Conservation (phyloP, 371 early-diverging fungal genomes). For the Parasitella parasitica region DNA sequence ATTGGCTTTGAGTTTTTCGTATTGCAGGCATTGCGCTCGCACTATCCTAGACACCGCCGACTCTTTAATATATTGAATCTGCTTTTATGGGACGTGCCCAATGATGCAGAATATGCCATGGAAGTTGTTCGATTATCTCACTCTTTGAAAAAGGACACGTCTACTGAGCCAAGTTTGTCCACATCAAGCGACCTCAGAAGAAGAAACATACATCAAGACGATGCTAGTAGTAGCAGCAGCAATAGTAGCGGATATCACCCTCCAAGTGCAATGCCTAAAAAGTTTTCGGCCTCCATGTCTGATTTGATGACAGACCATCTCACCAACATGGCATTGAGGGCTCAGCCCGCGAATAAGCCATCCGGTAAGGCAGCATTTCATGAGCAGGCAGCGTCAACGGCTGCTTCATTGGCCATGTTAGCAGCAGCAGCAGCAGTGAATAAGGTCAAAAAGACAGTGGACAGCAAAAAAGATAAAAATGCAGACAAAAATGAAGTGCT, state of each 20-base stretch:
- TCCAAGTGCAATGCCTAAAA: neutral
- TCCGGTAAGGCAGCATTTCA: conserved; percentile 6
- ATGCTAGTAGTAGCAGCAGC: neutral
- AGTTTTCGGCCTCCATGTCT: conserved; percentile 10
- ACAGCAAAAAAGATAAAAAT: conserved; percentile 10
- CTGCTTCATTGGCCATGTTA: conserved; percentile 31
- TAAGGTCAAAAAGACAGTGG: conserved; percentile 20
- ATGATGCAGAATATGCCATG: conserved; percentile 49
- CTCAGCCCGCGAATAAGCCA: neutral
- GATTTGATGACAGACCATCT: neutral
- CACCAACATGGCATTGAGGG: neutral
- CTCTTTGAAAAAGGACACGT: neutral
- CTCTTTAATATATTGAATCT: conserved; percentile 45
- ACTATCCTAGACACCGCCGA: conserved; percentile 45
- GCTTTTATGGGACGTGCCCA: conserved; percentile 47
- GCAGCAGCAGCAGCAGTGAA: conserved; percentile 30
- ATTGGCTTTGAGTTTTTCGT: conserved; percentile 50
- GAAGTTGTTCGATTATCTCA: conserved; percentile 30
- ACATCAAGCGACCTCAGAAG: neutral
- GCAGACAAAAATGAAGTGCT: neutral
- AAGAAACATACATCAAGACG: neutral
- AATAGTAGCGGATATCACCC: neutral
- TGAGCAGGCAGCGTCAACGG: conserved; percentile 20
- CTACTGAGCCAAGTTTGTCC: neutral
- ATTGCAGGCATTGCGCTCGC: conserved; percentile 39